phyloP scores from a whole-genome alignment of 169 alveolate species.

The Theileria sp. region DNA sequence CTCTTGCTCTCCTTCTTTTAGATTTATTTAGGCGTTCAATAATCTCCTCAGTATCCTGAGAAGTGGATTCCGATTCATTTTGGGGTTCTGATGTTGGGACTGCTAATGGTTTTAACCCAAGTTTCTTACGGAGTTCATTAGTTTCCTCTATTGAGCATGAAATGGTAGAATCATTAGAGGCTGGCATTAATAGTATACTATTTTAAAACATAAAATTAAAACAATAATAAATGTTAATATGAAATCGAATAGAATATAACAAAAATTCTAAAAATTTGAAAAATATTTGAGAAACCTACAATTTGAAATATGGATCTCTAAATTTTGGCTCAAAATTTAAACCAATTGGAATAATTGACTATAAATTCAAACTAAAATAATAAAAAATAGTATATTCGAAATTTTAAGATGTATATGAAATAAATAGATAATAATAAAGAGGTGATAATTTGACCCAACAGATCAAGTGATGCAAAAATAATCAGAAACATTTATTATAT shows the following conservation, averaged over 20 bases:
- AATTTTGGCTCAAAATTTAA: not conserved
- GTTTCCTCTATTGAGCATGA: conserved; percentile 62
- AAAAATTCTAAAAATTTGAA: not conserved
- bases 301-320: not conserved
- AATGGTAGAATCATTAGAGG: conserved; percentile 23
- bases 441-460: conserved; percentile 16
- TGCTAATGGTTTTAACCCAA: conserved; percentile 65
- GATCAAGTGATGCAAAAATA: not conserved
- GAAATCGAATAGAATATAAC: not conserved
- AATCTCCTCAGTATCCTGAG: conserved; percentile 18
- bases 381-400: not conserved
- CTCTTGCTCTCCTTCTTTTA: conserved; percentile 27
- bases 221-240: not conserved
- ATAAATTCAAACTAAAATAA: too few relatives aligned
- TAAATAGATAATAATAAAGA: not conserved
- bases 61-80: not conserved
- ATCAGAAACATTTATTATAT: not conserved
- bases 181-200: not conserved
- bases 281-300: not conserved
- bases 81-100: conserved; percentile 8
- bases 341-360: not conserved
- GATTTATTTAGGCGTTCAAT: conserved; percentile 26
- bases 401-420: not conserved
- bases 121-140: conserved; percentile 44
- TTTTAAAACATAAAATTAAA: not conserved